A percentile compares a stretch with the other conserved stretches of the same genome.
Evolutionary conservation across 2,329 filamentous ascomycete genomes (phyloP).

Genomic region (Bipolaris gigantea): DNA sequence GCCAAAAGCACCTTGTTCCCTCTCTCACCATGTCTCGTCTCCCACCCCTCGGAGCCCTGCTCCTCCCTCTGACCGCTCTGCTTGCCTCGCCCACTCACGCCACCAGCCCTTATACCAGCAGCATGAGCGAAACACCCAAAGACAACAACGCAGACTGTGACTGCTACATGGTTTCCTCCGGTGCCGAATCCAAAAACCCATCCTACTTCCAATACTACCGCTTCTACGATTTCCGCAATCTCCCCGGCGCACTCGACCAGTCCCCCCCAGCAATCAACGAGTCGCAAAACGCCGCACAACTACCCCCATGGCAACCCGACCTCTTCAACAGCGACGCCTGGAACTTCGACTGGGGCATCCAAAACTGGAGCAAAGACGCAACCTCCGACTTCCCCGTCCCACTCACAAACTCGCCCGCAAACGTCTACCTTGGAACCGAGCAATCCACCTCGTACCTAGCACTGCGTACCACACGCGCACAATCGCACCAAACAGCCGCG

Average conservation of each 20-base stretch:
- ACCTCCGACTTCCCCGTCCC: constrained; percentile 44
- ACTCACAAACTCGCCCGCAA: constrained; percentile 52
- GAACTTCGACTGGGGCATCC: constrained; percentile 44
- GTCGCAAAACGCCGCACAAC: constrained; percentile 21
- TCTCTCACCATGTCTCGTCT: constrained; percentile 22
- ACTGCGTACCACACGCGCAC: constrained; percentile 50
- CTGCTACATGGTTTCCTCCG: constrained; percentile 53
- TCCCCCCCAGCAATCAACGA: constrained; percentile 32
- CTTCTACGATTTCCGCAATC: constrained; percentile 55
- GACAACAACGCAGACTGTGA: constrained; percentile 47
- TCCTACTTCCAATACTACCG: constrained; percentile 56
- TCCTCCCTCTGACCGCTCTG: constrained; percentile 30
- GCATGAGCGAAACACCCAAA: constrained; percentile 33
- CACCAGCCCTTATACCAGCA: constrained; percentile 32
- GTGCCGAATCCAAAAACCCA: constrained; percentile 40
- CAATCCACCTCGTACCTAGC: constrained; percentile 49
- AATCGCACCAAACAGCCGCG: constrained; percentile 51
- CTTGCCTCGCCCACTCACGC: constrained; percentile 28
- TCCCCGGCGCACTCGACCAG: constrained; percentile 34
- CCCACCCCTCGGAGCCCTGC: constrained; percentile 22
- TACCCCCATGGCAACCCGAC: constrained; percentile 43
- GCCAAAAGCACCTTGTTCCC: neutral
- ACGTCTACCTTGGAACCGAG: constrained; percentile 50
- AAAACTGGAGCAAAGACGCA: constrained; percentile 50
- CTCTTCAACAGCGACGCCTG: constrained; percentile 43